These are phyloP conservation scores for Sporothrix euskadiensis DNA, from an alignment of 2,329 filamentous ascomycete species.

Conservation along the genomic window DNA sequence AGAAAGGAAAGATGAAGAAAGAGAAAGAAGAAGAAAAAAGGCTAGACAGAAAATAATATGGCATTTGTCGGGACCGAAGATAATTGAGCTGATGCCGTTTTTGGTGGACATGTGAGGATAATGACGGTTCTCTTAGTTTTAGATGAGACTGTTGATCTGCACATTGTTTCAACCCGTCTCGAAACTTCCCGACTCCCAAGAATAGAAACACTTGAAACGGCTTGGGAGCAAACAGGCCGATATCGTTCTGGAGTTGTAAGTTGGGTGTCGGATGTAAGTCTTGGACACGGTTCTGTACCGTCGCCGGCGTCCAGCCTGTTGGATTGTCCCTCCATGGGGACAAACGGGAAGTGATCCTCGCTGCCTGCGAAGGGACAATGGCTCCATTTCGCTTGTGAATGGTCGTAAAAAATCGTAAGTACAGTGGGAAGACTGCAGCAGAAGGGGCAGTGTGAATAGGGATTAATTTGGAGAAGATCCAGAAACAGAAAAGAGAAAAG, in stretches of 20 bases:
- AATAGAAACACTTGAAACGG: constrained; percentile 14
- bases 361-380: neutral
- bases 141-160: neutral
- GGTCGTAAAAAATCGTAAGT: neutral
- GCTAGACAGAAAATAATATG: too few relatives aligned
- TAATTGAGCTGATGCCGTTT: too few relatives aligned
- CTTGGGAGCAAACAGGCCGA: neutral
- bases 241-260: neutral
- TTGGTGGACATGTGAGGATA: too few relatives aligned
- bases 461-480: constrained; percentile 8
- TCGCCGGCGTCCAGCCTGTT: constrained; percentile 11
- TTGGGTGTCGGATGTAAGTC: too few relatives aligned
- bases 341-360: neutral
- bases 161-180: neutral
- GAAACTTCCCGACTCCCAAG: neutral
- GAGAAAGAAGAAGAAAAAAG: neutral
- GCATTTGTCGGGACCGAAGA: neutral
- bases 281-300: constrained; percentile 3
- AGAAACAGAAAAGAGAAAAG: neutral
- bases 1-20: neutral
- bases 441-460: neutral
- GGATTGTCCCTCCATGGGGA: neutral
- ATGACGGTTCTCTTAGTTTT: too few relatives aligned
- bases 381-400: neutral
- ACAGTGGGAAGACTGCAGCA: neutral